Evolutionary conservation across 179 eudicot species (phyloP).

Genomic region (Spergularia azorica): DNA sequence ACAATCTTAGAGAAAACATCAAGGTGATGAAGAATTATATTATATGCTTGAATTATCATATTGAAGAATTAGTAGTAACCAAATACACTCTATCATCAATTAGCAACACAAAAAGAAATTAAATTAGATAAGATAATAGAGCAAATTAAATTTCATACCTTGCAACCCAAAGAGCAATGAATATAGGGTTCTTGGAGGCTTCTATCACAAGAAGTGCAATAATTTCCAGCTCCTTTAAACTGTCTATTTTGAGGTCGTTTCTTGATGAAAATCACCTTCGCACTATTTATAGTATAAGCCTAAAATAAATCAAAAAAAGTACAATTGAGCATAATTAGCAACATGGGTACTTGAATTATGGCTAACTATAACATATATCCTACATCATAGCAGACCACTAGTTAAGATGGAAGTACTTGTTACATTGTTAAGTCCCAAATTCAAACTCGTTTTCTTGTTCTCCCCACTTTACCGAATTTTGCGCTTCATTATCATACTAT

Average conservation of each 20-base stretch:
- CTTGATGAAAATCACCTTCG: slow-evolving; percentile 90
- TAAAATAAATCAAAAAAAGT: slow-evolving; percentile 23
- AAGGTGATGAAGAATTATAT: neutral
- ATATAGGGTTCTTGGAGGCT: slow-evolving; percentile 90
- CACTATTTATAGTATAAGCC: slow-evolving; percentile 92
- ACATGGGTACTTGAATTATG: slow-evolving; percentile 16
- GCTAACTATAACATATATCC: slow-evolving; percentile 20
- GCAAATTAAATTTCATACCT: slow-evolving; percentile 43
- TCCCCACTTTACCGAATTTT: too few species aligned
- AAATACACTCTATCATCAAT: neutral
- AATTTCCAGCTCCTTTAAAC: slow-evolving; percentile 87
- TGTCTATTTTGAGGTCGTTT: slow-evolving; percentile 97
- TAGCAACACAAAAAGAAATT: neutral
- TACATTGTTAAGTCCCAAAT: slow-evolving; percentile 28
- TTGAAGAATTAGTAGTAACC: neutral
- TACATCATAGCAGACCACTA: slow-evolving; percentile 36
- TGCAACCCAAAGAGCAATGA: slow-evolving; percentile 97
- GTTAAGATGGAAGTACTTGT: too few species aligned
- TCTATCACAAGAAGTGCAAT: slow-evolving; percentile 95
- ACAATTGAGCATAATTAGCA: slow-evolving; percentile 28
- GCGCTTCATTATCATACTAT: too few species aligned
- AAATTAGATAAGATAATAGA: neutral
- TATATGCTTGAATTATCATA: slow-evolving; percentile 9
- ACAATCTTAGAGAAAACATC: slow-evolving; percentile 7
- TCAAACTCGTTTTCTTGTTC: too few species aligned